Percentiles rank a stretch among this genome's conserved stretches.
phyloP scores from a whole-genome alignment of 345 rosid genomes.

The Erysimum cheiranthoides region DNA sequence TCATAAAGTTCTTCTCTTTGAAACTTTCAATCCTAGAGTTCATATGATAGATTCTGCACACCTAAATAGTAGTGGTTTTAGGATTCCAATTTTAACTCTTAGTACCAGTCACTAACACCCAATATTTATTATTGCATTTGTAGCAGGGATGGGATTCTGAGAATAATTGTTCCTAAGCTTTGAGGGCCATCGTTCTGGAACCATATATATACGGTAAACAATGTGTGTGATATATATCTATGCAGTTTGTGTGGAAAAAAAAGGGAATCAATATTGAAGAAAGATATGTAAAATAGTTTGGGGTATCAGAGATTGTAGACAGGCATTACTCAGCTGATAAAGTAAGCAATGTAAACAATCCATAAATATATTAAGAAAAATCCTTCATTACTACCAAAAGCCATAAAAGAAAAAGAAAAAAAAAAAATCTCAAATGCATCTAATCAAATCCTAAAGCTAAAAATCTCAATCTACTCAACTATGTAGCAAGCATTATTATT shows the following conservation, averaged over 20 bases:
- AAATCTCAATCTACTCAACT: slow-evolving; percentile 24
- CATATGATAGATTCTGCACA: not conserved
- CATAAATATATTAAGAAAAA: slow-evolving; percentile 9
- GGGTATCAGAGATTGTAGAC: slow-evolving; percentile 33
- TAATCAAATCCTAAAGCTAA: slow-evolving; percentile 26
- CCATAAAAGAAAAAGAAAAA: not conserved
- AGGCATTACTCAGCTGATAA: slow-evolving; percentile 23
- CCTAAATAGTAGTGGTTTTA: slow-evolving; percentile 12
- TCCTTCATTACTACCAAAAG: slow-evolving; percentile 23
- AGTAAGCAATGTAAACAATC: slow-evolving; percentile 41
- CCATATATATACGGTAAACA: slow-evolving; percentile 30
- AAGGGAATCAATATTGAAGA: not conserved
- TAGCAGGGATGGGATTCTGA: slow-evolving; percentile 68
- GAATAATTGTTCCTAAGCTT: slow-evolving; percentile 61
- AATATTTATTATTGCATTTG: slow-evolving; percentile 18
- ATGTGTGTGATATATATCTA: slow-evolving; percentile 5
- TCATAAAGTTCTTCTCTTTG: not conserved
- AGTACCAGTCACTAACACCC: slow-evolving; percentile 21
- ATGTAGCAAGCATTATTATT: slow-evolving; percentile 21
- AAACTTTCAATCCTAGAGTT: not conserved
- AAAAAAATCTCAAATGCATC: slow-evolving; percentile 6
- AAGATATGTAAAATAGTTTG: slow-evolving; percentile 37
- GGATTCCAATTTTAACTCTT: slow-evolving; percentile 5
- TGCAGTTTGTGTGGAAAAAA: slow-evolving; percentile 17
- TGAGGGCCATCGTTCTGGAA: slow-evolving; percentile 45